Percentiles rank a stretch among this genome's conserved stretches.
Evolutionary conservation across 192 early-diverging fungal genomes (phyloP).

Genomic region (Allomyces arbusculus): DNA sequence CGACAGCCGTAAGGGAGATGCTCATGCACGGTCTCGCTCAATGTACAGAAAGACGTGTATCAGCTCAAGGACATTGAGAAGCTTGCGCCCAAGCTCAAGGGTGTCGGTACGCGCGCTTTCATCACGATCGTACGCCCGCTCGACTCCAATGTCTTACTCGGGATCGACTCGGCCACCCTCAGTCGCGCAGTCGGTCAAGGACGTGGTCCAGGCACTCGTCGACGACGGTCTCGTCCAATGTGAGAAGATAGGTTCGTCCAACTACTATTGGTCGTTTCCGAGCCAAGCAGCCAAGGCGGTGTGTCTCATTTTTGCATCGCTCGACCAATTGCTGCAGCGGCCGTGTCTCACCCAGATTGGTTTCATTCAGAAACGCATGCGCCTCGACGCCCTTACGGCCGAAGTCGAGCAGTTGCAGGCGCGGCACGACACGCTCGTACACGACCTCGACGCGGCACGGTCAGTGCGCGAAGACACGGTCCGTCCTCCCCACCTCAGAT

Average conservation of each 20-base stretch:
- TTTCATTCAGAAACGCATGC: conserved; percentile 20
- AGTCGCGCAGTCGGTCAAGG: conserved; percentile 63
- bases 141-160: neutral
- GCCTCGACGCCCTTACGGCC: conserved; percentile 22
- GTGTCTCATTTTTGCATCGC: conserved; percentile 3
- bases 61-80: conserved; percentile 73
- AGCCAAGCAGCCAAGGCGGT: conserved; percentile 35
- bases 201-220: conserved; percentile 59
- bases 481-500: conserved; percentile 1
- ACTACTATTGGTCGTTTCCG: conserved; percentile 85
- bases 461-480: conserved; percentile 45
- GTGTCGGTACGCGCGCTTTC: neutral
- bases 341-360: neutral
- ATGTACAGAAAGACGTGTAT: conserved; percentile 38
- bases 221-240: conserved; percentile 53
- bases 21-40: no score
- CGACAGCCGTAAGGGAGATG: no score
- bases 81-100: conserved; percentile 43
- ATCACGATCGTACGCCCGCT: neutral
- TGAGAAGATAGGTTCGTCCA: conserved; percentile 78
- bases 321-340: neutral
- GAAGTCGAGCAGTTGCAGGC: conserved; percentile 24
- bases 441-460: conserved; percentile 21
- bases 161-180: neutral
- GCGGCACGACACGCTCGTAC: conserved; percentile 20